phyloP scores from a whole-genome alignment of 352 stramenopile genomes.

The Globisporangium abappressorium region DNA sequence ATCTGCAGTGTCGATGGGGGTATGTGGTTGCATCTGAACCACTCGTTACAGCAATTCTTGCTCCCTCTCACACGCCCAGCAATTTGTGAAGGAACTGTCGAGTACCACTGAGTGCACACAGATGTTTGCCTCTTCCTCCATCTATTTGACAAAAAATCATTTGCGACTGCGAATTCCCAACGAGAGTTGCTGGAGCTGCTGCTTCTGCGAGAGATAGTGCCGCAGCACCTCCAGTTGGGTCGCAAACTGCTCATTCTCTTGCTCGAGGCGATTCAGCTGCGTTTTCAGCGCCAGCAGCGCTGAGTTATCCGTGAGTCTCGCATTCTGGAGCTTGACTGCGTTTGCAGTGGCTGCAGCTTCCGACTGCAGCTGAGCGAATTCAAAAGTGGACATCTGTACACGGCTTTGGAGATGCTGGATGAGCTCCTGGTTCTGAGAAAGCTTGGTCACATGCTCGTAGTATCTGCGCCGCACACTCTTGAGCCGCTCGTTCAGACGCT shows the following conservation, averaged over 20 bases:
- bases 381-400: slow-evolving; percentile 17
- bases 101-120: not conserved
- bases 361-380: slow-evolving; percentile 25
- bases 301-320: slow-evolving; percentile 33
- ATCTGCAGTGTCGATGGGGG: too few species aligned
- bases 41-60: too few species aligned
- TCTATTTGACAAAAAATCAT: not conserved
- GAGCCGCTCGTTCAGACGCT: slow-evolving; percentile 32
- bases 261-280: slow-evolving; percentile 35
- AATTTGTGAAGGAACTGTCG: not conserved
- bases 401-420: slow-evolving; percentile 20
- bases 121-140: not conserved
- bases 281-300: slow-evolving; percentile 37
- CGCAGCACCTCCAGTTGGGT: slow-evolving; percentile 39
- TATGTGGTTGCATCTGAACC: too few species aligned
- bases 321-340: slow-evolving; percentile 25
- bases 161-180: not conserved
- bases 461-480: slow-evolving; percentile 25
- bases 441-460: slow-evolving; percentile 23
- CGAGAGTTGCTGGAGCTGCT: slow-evolving; percentile 7
- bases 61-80: too few species aligned
- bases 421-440: slow-evolving; percentile 15
- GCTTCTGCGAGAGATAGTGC: slow-evolving; percentile 33
- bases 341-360: slow-evolving; percentile 6
- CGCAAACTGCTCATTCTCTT: slow-evolving; percentile 41